Percentiles rank a stretch among this genome's conserved stretches.
These are phyloP conservation scores for Colletotrichum sp. DNA, from an alignment of 2,329 filamentous ascomycete species.

Conservation along the genomic window DNA sequence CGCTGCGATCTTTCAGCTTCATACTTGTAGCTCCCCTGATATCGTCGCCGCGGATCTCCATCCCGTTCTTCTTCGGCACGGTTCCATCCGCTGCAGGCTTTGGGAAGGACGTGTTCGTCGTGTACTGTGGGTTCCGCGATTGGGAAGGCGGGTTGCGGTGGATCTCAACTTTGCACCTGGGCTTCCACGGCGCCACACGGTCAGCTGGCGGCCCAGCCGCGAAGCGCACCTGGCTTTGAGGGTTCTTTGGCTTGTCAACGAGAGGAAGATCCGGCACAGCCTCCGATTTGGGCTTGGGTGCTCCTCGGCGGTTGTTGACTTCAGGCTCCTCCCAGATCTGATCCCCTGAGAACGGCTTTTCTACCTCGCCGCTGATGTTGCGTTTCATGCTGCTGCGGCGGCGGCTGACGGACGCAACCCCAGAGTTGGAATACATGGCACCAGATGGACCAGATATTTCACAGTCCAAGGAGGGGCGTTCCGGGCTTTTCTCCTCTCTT, in stretches of 20 bases:
- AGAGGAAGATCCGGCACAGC: neutral
- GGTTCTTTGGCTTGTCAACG: slow-evolving; percentile 63
- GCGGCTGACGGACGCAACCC: slow-evolving; percentile 36
- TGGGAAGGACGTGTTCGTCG: slow-evolving; percentile 60
- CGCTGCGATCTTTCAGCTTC: slow-evolving; percentile 83
- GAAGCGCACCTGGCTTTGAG: slow-evolving; percentile 60
- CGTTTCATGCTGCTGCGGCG: slow-evolving; percentile 71
- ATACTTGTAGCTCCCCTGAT: slow-evolving; percentile 92
- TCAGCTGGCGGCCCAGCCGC: slow-evolving; percentile 47
- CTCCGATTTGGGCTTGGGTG: slow-evolving; percentile 19
- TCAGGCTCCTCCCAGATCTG: slow-evolving; percentile 91
- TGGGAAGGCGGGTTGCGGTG: slow-evolving; percentile 84
- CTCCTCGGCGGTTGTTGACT: slow-evolving; percentile 34
- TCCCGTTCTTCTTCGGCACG: slow-evolving; percentile 72
- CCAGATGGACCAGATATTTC: neutral
- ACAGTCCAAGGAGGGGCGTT: slow-evolving; percentile 28
- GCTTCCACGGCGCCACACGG: slow-evolving; percentile 38
- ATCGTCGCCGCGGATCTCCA: slow-evolving; percentile 85
- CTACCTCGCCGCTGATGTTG: slow-evolving; percentile 72
- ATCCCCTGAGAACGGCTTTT: slow-evolving; percentile 73
- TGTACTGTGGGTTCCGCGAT: slow-evolving; percentile 82
- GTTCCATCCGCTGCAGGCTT: slow-evolving; percentile 40
- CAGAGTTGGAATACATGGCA: neutral
- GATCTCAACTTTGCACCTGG: slow-evolving; percentile 65
- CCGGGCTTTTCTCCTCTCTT: neutral